phyloP scores from a whole-genome alignment of 257 asterid species.

The Anisodus acutangulus region DNA sequence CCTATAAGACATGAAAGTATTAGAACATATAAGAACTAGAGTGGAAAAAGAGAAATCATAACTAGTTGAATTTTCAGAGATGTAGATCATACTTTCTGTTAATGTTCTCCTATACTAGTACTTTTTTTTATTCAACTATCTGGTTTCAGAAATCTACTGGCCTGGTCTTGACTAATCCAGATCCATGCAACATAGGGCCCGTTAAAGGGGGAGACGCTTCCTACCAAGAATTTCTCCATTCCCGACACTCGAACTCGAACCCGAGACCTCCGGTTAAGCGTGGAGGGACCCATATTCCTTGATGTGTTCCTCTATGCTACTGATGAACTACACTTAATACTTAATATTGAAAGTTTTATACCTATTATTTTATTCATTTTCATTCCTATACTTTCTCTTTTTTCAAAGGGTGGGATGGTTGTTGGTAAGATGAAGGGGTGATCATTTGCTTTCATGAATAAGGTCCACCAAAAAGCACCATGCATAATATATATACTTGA shows the following conservation, averaged over 20 bases:
- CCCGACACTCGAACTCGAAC: neutral
- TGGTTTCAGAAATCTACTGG: too few relatives aligned
- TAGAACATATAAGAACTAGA: constrained; percentile 20
- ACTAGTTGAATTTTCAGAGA: neutral
- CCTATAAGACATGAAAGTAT: constrained; percentile 44
- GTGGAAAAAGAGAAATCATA: neutral
- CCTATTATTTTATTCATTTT: neutral
- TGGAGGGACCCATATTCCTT: neutral
- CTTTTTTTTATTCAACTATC: neutral
- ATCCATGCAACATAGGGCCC: neutral
- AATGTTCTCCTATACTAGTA: neutral
- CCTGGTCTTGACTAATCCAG: too few relatives aligned
- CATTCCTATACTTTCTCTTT: neutral
- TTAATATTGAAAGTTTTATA: neutral
- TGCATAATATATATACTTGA: neutral
- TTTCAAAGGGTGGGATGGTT: neutral
- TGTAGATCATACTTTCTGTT: neutral
- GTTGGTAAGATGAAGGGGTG: neutral
- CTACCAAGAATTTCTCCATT: neutral
- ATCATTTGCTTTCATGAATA: constrained; percentile 10
- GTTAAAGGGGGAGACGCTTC: neutral
- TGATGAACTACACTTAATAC: neutral
- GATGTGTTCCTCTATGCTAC: neutral
- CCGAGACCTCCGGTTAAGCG: neutral
- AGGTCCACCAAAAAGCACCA: constrained; percentile 22